Evolutionary conservation across 2,329 filamentous ascomycete genomes (phyloP), one percentile per base, ranked within the genome.

Genomic region (Sphaerulina musiva): DNA sequence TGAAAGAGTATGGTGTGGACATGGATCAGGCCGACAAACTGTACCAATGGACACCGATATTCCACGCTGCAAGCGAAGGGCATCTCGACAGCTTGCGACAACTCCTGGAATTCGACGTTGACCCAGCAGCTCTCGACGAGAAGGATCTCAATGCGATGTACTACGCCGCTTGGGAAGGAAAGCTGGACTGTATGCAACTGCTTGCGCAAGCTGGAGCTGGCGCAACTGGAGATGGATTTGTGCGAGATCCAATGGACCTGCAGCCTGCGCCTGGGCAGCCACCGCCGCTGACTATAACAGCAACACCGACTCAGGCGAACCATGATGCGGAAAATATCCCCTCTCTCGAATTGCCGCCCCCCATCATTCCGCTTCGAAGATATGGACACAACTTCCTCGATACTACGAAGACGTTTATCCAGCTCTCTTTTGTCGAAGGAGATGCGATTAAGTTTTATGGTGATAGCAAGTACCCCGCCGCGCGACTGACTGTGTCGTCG

Each of bases 301-400:
- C 56, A 29, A 64, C 62, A 10, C 63, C 62, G 12, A 58, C 63
- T 9, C 42, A 59, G 14, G 31, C 58, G 26, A 55, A 60, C 14
- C 48, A 56, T 1, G 90, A 95, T 40, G 81, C 81, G 0, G 92
- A 97, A 71, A 88, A 87, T 1, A 98, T 98, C 53, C 93, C 93
- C 2, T 83, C 90, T 59, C 83, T 98, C 32, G 91, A 92, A 62
- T 78, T 98, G 10, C 93, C 93, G 20, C 93, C 93, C 17, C 93
- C 93, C 0, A 97, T 98, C 60, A 96, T 98, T 61, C 93, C 93
- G 0, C 78, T 97, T 46, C 83, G 93, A 62, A 82, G 93, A 64
- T 98, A 98, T 65, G 93, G 93, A 12, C 93, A 98, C 74, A 98
- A 97, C 71, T 98, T 98, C 77, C 78, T 98, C 36, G 93, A 98